phyloP scores from a whole-genome alignment of 176 grass and related monocot species.

The Puccinellia tenuiflora region DNA sequence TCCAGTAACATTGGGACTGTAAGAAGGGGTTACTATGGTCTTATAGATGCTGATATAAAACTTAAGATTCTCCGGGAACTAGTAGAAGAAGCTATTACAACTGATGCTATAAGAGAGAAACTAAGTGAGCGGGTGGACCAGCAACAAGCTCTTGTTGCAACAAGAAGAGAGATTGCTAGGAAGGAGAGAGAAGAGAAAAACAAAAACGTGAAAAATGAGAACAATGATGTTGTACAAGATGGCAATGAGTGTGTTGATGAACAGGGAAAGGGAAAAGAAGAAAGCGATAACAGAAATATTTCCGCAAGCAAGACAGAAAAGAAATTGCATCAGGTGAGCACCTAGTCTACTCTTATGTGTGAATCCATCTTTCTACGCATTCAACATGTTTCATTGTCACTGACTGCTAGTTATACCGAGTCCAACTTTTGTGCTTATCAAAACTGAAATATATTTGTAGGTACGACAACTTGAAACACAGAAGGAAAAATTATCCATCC shows the following conservation, averaged over 20 bases:
- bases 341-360: background rate
- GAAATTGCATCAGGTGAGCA: slow-evolving; percentile 33
- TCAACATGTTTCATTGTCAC: background rate
- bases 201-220: slow-evolving; percentile 11
- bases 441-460: slow-evolving; percentile 42
- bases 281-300: background rate
- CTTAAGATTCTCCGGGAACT: slow-evolving; percentile 64
- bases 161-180: slow-evolving; percentile 59
- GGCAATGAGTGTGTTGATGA: slow-evolving; percentile 11
- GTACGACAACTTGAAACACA: slow-evolving; percentile 40
- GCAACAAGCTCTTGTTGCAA: slow-evolving; percentile 50
- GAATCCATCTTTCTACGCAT: background rate
- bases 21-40: slow-evolving; percentile 79
- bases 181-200: slow-evolving; percentile 46
- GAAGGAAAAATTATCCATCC: slow-evolving; percentile 74
- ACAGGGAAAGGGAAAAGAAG: background rate
- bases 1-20: slow-evolving; percentile 40
- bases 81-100: slow-evolving; percentile 57
- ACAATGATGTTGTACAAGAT: slow-evolving; percentile 26
- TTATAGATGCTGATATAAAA: slow-evolving; percentile 56
- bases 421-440: slow-evolving; percentile 1
- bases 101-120: slow-evolving; percentile 55
- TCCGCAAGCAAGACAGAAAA: slow-evolving; percentile 17
- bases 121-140: slow-evolving; percentile 62
- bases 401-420: background rate